Percentiles rank a stretch among this genome's conserved stretches.
Conservation (phyloP, 495 filamentous ascomycete genomes). For the Halenospora varia region DNA sequence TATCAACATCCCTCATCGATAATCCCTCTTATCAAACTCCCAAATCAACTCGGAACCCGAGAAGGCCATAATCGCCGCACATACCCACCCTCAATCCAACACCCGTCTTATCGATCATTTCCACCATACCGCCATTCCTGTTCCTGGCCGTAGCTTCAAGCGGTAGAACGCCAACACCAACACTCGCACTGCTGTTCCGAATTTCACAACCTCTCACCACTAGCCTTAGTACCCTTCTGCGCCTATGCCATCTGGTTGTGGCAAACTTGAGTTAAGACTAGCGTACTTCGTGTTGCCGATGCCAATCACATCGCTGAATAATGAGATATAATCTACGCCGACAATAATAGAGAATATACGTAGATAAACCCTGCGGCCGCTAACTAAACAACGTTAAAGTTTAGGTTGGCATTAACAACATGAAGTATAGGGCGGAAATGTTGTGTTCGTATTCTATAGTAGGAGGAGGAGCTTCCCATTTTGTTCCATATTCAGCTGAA, state of each 20-base stretch:
- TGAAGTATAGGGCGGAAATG: conserved; percentile 11
- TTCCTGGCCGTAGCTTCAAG: conserved; percentile 25
- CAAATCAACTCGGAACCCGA: no score
- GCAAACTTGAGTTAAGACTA: no score
- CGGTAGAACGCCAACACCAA: conserved; percentile 22
- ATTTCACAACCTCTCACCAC: conserved; percentile 16
- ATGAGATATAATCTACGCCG: conserved; percentile 20
- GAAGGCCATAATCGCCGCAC: no score
- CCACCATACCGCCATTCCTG: conserved; percentile 16
- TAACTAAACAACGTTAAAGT: no score
- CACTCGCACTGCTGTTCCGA: conserved; percentile 22
- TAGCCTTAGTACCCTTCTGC: conserved; percentile 5
- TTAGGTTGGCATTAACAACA: no score
- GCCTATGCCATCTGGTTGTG: conserved; percentile 13
- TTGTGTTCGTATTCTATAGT: conserved; percentile 20
- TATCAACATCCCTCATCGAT: no score
- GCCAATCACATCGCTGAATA: conserved; percentile 20
- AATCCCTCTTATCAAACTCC: no score
- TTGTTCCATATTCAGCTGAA: conserved; percentile 17
- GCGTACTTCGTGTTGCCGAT: no score
- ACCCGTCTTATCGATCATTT: conserved; percentile 25
- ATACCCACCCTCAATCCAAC: no score
- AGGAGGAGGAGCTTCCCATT: conserved; percentile 18
- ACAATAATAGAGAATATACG: no score
- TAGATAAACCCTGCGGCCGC: no score